These are phyloP conservation scores for Metarhizium anisopliae DNA, from an alignment of 2,329 filamentous ascomycete genomes.

Conservation along the genomic window DNA sequence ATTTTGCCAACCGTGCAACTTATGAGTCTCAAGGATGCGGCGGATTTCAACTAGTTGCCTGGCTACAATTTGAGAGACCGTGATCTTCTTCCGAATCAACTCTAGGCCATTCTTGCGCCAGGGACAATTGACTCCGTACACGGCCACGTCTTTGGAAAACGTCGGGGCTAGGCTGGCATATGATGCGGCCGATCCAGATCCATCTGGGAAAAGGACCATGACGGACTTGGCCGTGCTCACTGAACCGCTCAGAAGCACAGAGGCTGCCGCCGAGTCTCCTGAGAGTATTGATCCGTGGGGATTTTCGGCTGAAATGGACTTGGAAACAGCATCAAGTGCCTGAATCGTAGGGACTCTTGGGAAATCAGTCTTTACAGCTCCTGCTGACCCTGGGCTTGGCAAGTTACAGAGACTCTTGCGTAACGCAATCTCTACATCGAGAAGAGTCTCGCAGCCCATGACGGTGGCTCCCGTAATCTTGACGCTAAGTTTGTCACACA, in stretches of 20 bases:
- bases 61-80: constrained; percentile 11
- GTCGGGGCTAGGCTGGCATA: constrained; percentile 23
- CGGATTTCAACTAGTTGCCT: constrained; percentile 55
- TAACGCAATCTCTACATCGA: constrained; percentile 11
- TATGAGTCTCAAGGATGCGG: constrained; percentile 37
- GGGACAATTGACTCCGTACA: constrained; percentile 50
- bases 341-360: neutral
- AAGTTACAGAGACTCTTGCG: neutral
- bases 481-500: constrained; percentile 16
- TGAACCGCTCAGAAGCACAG: neutral
- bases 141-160: constrained; percentile 30
- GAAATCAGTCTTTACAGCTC: neutral
- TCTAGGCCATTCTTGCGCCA: constrained; percentile 54
- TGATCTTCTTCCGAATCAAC: constrained; percentile 30
- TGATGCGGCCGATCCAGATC: neutral
- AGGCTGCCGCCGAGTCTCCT: neutral
- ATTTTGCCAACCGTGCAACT: constrained; percentile 58
- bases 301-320: neutral
- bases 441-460: constrained; percentile 7
- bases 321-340: neutral
- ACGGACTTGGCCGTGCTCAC: neutral
- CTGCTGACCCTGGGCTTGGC: neutral
- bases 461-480: constrained; percentile 9
- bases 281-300: neutral
- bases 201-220: neutral